phyloP scores from a whole-genome alignment of 768 basidiomycete species.

The Serendipita sp. region DNA sequence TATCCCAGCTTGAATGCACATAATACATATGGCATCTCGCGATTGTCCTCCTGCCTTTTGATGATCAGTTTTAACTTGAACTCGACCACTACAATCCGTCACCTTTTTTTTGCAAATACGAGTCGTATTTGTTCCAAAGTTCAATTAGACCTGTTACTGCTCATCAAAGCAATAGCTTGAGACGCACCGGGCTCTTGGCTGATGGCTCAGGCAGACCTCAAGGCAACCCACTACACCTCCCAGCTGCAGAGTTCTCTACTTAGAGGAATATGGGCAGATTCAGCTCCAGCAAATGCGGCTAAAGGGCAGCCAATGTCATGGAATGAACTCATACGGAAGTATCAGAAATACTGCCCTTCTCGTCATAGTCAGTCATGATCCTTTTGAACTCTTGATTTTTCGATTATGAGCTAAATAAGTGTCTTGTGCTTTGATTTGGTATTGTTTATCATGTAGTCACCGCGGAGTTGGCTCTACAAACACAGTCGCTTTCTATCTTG shows the following conservation, averaged over 20 bases:
- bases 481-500: conserved; percentile 43
- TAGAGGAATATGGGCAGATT: conserved; percentile 54
- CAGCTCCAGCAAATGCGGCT: conserved; percentile 41
- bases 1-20: neutral
- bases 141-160: too few species aligned
- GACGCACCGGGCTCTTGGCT: too few species aligned
- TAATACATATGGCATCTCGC: neutral
- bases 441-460: conserved; percentile 1
- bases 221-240: conserved; percentile 63
- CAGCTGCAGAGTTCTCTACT: conserved; percentile 57
- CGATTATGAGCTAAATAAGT: neutral
- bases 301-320: conserved; percentile 42
- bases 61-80: too few species aligned
- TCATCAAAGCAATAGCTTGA: too few species aligned
- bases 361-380: conserved; percentile 30
- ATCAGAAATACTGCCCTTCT: conserved; percentile 57
- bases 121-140: neutral
- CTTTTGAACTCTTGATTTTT: neutral
- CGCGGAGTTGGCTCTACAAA: conserved; percentile 48
- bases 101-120: too few species aligned
- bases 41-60: too few species aligned
- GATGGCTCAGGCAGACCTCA: conserved; percentile 22
- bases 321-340: conserved; percentile 70
- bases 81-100: too few species aligned
- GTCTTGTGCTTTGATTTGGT: neutral